Percentiles rank a stretch among this genome's conserved stretches.
These are phyloP conservation scores for Pisolithus orientalis DNA, from an alignment of 768 basidiomycete species.

Conservation along the genomic window DNA sequence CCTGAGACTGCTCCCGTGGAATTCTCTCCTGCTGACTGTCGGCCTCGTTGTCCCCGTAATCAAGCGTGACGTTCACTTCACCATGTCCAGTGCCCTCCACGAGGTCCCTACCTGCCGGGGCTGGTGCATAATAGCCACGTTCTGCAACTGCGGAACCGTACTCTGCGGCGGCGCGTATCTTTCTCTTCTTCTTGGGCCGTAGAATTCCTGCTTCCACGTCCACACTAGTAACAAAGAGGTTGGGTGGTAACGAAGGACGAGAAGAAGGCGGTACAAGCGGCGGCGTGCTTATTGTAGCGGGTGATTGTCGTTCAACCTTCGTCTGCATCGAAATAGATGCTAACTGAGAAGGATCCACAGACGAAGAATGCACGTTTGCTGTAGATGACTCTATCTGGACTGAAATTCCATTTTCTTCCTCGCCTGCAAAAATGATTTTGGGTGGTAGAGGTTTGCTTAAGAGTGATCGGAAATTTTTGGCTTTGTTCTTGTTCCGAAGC, in stretches of 20 bases:
- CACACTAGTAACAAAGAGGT: slow-evolving; percentile 66
- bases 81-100: neutral
- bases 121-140: slow-evolving; percentile 4
- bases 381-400: neutral
- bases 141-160: slow-evolving; percentile 21
- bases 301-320: neutral
- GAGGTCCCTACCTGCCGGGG: neutral
- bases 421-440: slow-evolving; percentile 49
- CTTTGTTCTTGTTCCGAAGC: slow-evolving; percentile 70
- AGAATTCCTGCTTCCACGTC: slow-evolving; percentile 51
- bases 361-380: neutral
- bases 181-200: slow-evolving; percentile 31
- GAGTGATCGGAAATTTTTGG: slow-evolving; percentile 55
- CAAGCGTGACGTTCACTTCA: neutral
- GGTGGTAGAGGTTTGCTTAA: slow-evolving; percentile 36
- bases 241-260: slow-evolving; percentile 47
- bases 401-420: slow-evolving; percentile 4
- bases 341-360: neutral
- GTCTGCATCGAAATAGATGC: neutral
- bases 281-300: slow-evolving; percentile 12
- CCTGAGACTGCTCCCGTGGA: neutral
- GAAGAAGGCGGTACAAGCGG: slow-evolving; percentile 61
- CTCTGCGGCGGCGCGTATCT: slow-evolving; percentile 23
- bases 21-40: neutral
- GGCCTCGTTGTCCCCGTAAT: slow-evolving; percentile 6